These are phyloP conservation scores for Blastomyces gilchristii DNA, from an alignment of 2,329 filamentous ascomycete species.

Conservation along the genomic window DNA sequence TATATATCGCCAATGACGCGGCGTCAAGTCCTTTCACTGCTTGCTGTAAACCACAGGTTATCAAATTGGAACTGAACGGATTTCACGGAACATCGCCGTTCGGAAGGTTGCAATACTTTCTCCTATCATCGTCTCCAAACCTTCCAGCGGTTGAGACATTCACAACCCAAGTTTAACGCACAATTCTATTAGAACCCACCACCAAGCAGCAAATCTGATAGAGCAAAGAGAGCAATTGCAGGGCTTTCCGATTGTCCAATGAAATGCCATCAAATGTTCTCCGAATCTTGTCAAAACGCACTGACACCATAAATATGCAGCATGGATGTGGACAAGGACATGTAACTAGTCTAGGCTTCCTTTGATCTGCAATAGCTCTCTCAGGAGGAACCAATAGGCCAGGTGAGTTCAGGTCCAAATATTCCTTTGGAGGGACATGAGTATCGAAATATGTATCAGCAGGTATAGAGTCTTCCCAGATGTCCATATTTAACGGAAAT, in stretches of 20 bases:
- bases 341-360: conserved; percentile 56
- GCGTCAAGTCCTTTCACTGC: neutral
- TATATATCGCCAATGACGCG: neutral
- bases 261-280: conserved; percentile 52
- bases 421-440: conserved; percentile 61
- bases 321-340: conserved; percentile 72
- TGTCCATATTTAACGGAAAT: conserved; percentile 51
- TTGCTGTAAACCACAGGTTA: neutral
- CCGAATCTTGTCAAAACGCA: conserved; percentile 61
- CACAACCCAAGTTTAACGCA: conserved; percentile 6
- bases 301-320: conserved; percentile 48
- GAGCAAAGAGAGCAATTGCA: neutral
- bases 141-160: conserved; percentile 15
- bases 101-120: conserved; percentile 2
- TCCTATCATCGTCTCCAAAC: conserved; percentile 12
- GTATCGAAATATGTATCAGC: conserved; percentile 41
- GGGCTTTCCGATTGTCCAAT: conserved; percentile 11
- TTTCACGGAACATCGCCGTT: neutral
- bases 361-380: conserved; percentile 55
- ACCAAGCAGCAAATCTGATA: neutral
- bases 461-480: conserved; percentile 50
- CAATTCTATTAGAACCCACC: neutral
- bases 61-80: neutral
- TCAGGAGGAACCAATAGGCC: conserved; percentile 56
- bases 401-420: conserved; percentile 45